phyloP scores from a whole-genome alignment of 106 monocot species.

The Hemerocallis citrina region DNA sequence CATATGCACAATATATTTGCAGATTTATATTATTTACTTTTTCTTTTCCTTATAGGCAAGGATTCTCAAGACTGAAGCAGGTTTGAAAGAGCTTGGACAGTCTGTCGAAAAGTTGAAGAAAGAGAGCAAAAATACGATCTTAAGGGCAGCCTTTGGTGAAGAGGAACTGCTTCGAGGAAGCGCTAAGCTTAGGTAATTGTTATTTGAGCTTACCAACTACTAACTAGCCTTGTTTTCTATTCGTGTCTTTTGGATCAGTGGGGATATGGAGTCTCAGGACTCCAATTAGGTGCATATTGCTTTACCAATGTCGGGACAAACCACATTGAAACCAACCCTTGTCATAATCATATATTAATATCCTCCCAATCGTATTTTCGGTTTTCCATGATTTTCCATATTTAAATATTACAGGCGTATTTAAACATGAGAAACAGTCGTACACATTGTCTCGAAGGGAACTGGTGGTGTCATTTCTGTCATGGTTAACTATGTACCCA shows the following conservation, averaged over 20 bases:
- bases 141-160: slow-evolving; percentile 18
- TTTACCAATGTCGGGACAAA: neutral
- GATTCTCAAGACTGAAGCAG: slow-evolving; percentile 9
- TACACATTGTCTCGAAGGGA: too few species aligned
- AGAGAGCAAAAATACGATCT: slow-evolving; percentile 24
- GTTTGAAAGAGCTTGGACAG: slow-evolving; percentile 13
- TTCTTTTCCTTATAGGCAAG: slow-evolving; percentile 10
- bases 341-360: neutral
- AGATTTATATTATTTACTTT: neutral
- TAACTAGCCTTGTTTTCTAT: neutral
- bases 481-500: too few species aligned
- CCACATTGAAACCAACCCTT: neutral
- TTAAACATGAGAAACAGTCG: too few species aligned
- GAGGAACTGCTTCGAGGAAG: slow-evolving; percentile 11
- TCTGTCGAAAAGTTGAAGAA: slow-evolving; percentile 23
- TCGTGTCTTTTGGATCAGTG: too few species aligned
- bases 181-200: slow-evolving; percentile 1
- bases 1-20: neutral
- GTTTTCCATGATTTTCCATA: too few species aligned
- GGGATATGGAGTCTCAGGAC: neutral
- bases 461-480: too few species aligned
- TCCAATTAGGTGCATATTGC: neutral
- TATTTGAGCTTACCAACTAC: neutral
- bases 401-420: too few species aligned
- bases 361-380: too few species aligned